phyloP scores from a whole-genome alignment of 1,139 yeast species.

The Magnusiomyces tetraspermus region DNA sequence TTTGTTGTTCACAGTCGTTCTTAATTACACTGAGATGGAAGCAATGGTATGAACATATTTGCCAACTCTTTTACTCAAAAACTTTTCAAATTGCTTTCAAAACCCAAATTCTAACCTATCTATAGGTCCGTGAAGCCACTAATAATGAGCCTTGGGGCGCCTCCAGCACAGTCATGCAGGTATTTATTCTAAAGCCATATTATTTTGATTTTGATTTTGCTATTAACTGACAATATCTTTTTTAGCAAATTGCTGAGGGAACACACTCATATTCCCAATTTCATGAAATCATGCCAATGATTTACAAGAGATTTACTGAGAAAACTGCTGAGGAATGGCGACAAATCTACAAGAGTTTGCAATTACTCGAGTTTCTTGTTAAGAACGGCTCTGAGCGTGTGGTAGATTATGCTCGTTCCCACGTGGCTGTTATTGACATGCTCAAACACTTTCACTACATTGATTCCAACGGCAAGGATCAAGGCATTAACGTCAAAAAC shows the following conservation, averaged over 20 bases:
- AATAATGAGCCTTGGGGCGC: conserved; percentile 99
- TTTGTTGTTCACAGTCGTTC: conserved; percentile 47
- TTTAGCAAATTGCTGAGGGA: background rate
- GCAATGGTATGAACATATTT: conserved; percentile 49
- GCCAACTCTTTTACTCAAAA: background rate
- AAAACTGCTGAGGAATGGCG: conserved; percentile 97
- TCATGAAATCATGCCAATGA: conserved; percentile 41
- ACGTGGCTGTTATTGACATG: conserved; percentile 74
- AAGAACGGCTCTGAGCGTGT: conserved; percentile 92
- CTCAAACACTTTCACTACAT: conserved; percentile 88
- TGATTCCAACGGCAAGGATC: conserved; percentile 91
- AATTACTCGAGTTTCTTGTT: conserved; percentile 78
- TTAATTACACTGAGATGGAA: conserved; percentile 92
- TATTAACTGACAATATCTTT: background rate
- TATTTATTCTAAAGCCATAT: conserved; percentile 47
- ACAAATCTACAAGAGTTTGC: conserved; percentile 89
- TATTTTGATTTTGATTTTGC: conserved; percentile 38
- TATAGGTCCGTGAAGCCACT: conserved; percentile 70
- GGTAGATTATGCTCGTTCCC: conserved; percentile 88
- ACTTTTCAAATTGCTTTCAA: background rate
- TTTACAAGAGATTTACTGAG: conserved; percentile 67
- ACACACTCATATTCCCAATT: conserved; percentile 26
- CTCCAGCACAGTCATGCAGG: conserved; percentile 78
- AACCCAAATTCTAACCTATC: background rate
- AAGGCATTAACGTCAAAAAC: conserved; percentile 90